Base-by-base conservation (phyloP, 768 basidiomycete species). In the Panellus pusillus region DNA sequence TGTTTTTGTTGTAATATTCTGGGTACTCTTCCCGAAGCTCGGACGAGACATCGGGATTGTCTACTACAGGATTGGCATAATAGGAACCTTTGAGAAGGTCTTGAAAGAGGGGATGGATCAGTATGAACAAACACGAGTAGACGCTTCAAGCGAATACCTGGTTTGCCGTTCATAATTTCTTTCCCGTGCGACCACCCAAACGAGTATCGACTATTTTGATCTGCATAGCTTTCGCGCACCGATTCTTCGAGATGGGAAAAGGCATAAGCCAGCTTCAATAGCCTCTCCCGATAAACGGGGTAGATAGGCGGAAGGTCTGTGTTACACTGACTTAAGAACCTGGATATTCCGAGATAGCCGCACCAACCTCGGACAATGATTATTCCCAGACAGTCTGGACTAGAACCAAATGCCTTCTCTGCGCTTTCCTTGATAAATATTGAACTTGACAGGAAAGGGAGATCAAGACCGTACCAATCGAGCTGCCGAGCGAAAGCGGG, bases 131-230 rank as follows among this genome's bases (percentile, higher is more conserved):
- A 24, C 24, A 24, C 24, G 24, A 24, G 24, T 24, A 24, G 24
- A 24, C 24, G 24, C 24, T 24, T 24, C 24, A n/a, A n/a, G n/a
- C n/a, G 24, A 24, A 6, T 24, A 24, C 24, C 24, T 60, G 89
- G 89, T 63, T 83, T 87, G 27, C 95, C 94, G 64, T 37, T 55
- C 40, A 44, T 37, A n/a, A 20, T 35, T 61, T 85, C 89, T 79
- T 98, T 97, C 50, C 96, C 96, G 70, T 96, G 91, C 40, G 89
- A 91, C 96, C 96, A 98, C n/a, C 96, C 96, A 69, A 94, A 89
- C 88, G 89, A 89, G 65, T 92, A 97, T 52, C 79, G 81, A 61
- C 84, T 89, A 20, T 70, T 72, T 1, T 84, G 74, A 69, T 94
- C 86, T 18, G 84, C 80, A 63, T 91, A 91, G 50, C 79, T 80